These are phyloP conservation scores for Oryza officinalis DNA, from an alignment of 176 grass and related monocot species.

Conservation along the genomic window DNA sequence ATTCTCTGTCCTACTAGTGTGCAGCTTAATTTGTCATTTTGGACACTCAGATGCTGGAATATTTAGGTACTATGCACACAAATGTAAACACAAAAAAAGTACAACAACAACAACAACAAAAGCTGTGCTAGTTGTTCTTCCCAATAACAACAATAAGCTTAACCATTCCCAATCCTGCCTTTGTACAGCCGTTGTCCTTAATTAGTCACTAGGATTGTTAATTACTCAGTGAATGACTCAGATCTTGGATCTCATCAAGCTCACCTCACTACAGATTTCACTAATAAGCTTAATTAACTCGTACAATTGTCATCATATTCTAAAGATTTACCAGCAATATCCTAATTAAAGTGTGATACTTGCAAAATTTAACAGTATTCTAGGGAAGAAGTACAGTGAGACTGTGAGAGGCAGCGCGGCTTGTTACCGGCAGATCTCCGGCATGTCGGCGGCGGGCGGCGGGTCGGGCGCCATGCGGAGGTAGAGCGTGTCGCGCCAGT, in stretches of 20 bases:
- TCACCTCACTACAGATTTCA: not conserved
- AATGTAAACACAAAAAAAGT: too few relatives aligned
- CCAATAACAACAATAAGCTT: too few relatives aligned
- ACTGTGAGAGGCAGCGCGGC: not conserved
- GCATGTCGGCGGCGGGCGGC: conserved; percentile 38
- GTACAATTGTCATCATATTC: not conserved
- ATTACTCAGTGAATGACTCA: too few relatives aligned
- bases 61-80: too few relatives aligned
- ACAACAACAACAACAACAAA: too few relatives aligned
- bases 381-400: not conserved
- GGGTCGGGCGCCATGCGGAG: conserved; percentile 60
- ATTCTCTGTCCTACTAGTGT: too few relatives aligned
- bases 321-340: not conserved
- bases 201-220: not conserved
- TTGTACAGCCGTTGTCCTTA: not conserved
- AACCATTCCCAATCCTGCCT: not conserved
- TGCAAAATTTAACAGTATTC: not conserved
- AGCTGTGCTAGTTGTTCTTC: too few relatives aligned
- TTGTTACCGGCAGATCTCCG: conserved; percentile 41
- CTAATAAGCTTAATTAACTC: not conserved
- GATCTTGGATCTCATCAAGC: not conserved
- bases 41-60: too few relatives aligned
- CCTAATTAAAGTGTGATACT: not conserved
- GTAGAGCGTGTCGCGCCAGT: conserved; percentile 71
- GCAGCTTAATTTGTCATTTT: too few relatives aligned